Evolutionary conservation across 2,329 filamentous ascomycete species (phyloP).

Genomic region (Colletotrichum cordylinicola): DNA sequence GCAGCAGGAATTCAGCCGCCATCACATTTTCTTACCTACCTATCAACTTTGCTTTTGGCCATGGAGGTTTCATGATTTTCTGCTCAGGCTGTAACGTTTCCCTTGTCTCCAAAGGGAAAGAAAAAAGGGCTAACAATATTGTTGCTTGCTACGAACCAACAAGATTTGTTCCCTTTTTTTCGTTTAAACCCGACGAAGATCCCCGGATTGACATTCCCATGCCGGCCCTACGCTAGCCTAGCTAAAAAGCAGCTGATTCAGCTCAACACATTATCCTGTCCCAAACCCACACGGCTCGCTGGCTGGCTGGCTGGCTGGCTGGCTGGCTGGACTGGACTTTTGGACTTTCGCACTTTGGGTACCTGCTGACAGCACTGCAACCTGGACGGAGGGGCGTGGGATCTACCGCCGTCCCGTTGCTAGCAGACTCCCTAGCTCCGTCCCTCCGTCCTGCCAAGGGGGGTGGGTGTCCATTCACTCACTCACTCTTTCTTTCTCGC

Average conservation of each 20-base stretch:
- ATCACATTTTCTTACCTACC: neutral
- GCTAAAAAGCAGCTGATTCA: neutral
- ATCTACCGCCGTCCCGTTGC: slow-evolving; percentile 14
- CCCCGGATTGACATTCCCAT: neutral
- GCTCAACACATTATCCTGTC: neutral
- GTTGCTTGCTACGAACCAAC: neutral
- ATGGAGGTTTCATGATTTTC: neutral
- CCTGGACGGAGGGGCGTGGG: neutral
- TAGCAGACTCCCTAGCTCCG: slow-evolving; percentile 12
- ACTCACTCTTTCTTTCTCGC: neutral
- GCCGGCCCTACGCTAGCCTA: neutral
- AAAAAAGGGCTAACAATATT: neutral
- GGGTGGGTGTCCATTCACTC: neutral
- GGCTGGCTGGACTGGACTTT: neutral
- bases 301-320: neutral
- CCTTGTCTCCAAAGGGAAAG: neutral
- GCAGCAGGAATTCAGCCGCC: slow-evolving; percentile 12
- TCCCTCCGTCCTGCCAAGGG: neutral
- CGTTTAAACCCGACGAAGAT: neutral
- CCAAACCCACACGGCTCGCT: neutral
- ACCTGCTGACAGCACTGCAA: neutral
- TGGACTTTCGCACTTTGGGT: neutral
- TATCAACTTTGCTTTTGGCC: neutral
- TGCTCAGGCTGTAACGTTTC: neutral
- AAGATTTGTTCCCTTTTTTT: neutral